These are phyloP conservation scores for Candida chauliodis DNA, from an alignment of 805 yeast genomes.

Conservation along the genomic window DNA sequence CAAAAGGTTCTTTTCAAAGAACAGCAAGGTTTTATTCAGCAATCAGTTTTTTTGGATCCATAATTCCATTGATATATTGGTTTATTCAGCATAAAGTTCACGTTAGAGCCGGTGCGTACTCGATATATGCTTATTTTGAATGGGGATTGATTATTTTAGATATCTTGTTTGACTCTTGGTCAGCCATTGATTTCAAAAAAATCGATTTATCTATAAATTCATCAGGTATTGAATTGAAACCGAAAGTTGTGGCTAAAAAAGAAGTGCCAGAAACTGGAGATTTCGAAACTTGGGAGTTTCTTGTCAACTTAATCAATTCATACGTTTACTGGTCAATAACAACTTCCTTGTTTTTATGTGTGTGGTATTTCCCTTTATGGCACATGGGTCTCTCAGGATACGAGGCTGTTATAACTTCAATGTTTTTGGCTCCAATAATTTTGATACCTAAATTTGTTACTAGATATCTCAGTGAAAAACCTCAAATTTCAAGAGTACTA, in stretches of 20 bases:
- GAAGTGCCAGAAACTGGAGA: constrained; percentile 14
- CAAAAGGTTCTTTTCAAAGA: constrained; percentile 41
- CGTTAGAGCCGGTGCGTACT: constrained; percentile 87
- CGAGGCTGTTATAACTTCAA: constrained; percentile 61
- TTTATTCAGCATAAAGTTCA: constrained; percentile 92
- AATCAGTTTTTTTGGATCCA: constrained; percentile 59
- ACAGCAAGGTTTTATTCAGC: constrained; percentile 53
- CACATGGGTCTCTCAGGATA: constrained; percentile 96
- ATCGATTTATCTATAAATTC: constrained; percentile 48
- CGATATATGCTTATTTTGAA: constrained; percentile 90
- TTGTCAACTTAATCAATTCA: constrained; percentile 55
- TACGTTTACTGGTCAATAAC: constrained; percentile 81
- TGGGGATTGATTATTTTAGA: constrained; percentile 88
- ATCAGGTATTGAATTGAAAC: constrained; percentile 18
- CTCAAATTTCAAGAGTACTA: constrained; percentile 51
- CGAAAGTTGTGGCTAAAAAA: constrained; percentile 9
- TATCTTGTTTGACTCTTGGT: constrained; percentile 78
- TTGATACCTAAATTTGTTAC: constrained; percentile 42
- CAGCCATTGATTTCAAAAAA: constrained; percentile 64
- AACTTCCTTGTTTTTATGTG: constrained; percentile 77
- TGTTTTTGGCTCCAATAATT: constrained; percentile 57
- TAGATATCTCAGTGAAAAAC: constrained; percentile 36
- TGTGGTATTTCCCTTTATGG: constrained; percentile 99
- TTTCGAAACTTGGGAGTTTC: constrained; percentile 33
- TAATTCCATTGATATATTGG: constrained; percentile 81